Evolutionary conservation across 2,329 filamentous ascomycete genomes (phyloP), one percentile per base, ranked within the genome.

Genomic region (Emmonsiellopsis sp.): DNA sequence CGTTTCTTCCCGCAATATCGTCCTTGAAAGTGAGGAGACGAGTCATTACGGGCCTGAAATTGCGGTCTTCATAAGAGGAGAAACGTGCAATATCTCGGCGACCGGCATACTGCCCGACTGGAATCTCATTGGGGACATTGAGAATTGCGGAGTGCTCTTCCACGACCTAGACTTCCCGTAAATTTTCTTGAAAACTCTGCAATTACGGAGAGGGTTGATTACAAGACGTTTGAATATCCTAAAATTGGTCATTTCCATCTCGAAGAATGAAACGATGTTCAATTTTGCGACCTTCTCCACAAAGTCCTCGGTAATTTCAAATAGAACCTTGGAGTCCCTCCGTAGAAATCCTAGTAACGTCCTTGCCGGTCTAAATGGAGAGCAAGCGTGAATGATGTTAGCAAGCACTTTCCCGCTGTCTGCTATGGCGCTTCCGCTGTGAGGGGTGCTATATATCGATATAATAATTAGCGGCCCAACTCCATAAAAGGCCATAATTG

Each of bases 11-110:
- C 15, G 15, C 16, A 11, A 54, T 43, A 16, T 35, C 52, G 40
- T 54, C 34, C 15, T 16, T 50, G 20, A 54, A 50, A 16, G n/a
- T 38, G 13, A 31, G 13, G 35, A 55, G 46, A 13, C 42, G 30
- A 30, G 34, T 34, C 3, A 55, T n/a, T 13, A 57, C 31, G 15
- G 51, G 11, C 30, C 34, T 42, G 20, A 48, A 56, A n/a, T 42
- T 41, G 15, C 45, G 52, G 46, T 57, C 55, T 7, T 50, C 38
- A 7, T 30, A 6, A 2, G 55, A 51, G 15, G 30, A 32, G 37
- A 57, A 57, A 8, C 55, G 48, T n/a, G 49, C 53, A 52, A 57
- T 52, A 38, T 46, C 32, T 3, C 53, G 48, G 42, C 54, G 55
- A 37, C 54, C 43, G 10, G 52, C 20, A 38, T 45, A 47, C 9